Percentiles rank a stretch among this genome's conserved stretches.
These are phyloP conservation scores for Aspergillus udagawae DNA, from an alignment of 2,329 filamentous ascomycete species.

Conservation along the genomic window DNA sequence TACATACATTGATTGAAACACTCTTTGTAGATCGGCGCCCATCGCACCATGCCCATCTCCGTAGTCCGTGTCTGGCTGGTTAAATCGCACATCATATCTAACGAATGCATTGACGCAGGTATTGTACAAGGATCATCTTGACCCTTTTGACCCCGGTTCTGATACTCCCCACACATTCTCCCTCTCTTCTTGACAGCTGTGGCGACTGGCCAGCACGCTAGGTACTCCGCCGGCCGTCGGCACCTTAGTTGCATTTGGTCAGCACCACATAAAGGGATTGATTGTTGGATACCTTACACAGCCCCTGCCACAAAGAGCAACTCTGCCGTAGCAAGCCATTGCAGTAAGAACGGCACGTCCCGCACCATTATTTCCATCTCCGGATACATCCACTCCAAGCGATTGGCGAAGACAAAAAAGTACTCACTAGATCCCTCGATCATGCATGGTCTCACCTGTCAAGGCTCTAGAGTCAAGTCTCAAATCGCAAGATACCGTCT, in stretches of 20 bases:
- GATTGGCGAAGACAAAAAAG: neutral
- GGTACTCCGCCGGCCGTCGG: too few species aligned
- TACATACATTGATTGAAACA: neutral
- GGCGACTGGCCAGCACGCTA: neutral
- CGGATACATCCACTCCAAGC: neutral
- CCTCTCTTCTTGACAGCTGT: neutral
- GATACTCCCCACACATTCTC: neutral
- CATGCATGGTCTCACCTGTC: neutral
- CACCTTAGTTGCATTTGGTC: too few species aligned
- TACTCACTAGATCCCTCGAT: neutral
- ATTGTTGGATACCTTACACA: neutral
- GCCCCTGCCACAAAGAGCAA: neutral
- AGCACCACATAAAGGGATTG: neutral
- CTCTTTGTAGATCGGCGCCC: too few species aligned
- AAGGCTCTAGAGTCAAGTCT: neutral
- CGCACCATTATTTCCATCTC: neutral
- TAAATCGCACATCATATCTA: neutral
- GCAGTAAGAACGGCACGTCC: neutral
- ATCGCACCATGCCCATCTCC: too few species aligned
- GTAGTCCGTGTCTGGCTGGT: too few species aligned
- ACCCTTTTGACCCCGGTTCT: neutral
- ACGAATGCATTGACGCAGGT: neutral
- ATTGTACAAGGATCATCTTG: neutral
- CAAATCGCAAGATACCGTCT: too few species aligned
- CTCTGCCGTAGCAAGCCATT: neutral